Conservation (phyloP, 257 asterid genomes). For the Galeopsis tetrahit region DNA sequence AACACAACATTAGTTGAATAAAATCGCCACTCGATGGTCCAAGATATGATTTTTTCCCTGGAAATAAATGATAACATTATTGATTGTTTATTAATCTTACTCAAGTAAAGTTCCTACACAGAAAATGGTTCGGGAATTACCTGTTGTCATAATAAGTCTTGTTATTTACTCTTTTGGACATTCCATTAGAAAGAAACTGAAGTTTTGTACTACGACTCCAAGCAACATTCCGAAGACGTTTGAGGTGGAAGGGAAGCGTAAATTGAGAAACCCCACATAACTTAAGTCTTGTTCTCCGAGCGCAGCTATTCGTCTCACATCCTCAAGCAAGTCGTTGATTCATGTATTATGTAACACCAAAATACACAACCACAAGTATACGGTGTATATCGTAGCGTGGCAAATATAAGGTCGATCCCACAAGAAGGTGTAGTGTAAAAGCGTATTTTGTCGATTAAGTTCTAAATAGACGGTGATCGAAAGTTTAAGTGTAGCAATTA, state of each 20-base stretch:
- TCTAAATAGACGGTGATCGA: too few species aligned
- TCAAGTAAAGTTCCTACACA: background rate
- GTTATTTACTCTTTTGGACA: conserved; percentile 75
- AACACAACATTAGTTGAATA: conserved; percentile 69
- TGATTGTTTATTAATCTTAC: background rate
- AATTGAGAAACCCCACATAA: conserved; percentile 51
- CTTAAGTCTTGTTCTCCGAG: conserved; percentile 65
- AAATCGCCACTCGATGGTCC: conserved; percentile 94
- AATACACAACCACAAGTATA: too few species aligned
- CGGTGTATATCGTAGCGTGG: too few species aligned
- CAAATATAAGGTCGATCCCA: too few species aligned
- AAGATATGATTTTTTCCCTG: conserved; percentile 81
- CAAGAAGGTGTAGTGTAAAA: too few species aligned
- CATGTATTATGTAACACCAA: too few species aligned
- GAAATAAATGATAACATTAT: conserved; percentile 30
- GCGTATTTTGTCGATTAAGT: too few species aligned
- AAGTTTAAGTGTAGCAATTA: too few species aligned
- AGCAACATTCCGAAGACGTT: conserved; percentile 71
- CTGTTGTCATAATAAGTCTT: conserved; percentile 56
- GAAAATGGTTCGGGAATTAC: conserved; percentile 35
- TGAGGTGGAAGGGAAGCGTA: conserved; percentile 63
- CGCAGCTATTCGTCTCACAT: conserved; percentile 88
- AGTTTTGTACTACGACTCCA: conserved; percentile 58
- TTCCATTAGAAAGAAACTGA: conserved; percentile 64
- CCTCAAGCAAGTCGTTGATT: conserved; percentile 98